A percentile compares a stretch with the other conserved stretches of the same genome.
Evolutionary conservation across 345 rosid genomes (phyloP).

Genomic region (Brassica juncea): DNA sequence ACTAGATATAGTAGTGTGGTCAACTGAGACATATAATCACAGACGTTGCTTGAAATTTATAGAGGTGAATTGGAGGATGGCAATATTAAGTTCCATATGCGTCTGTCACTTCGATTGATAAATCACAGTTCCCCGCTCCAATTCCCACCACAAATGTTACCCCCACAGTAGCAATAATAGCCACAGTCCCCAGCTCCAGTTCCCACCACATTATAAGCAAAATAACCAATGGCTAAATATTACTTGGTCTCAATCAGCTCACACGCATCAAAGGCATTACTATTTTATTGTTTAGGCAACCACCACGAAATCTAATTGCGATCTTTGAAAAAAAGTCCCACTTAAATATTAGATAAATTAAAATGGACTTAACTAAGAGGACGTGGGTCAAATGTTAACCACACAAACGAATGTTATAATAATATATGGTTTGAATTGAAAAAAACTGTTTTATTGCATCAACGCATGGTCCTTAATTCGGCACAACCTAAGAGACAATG

Average conservation of each 20-base stretch:
- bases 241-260: constrained; percentile 12
- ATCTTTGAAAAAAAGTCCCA: background rate
- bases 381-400: constrained; percentile 37
- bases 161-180: background rate
- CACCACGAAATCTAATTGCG: constrained; percentile 24
- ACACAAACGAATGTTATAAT: constrained; percentile 25
- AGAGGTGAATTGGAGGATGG: background rate
- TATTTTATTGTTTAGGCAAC: constrained; percentile 15
- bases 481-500: constrained; percentile 29
- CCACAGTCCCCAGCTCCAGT: background rate
- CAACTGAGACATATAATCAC: background rate
- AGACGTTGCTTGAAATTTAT: background rate
- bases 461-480: constrained; percentile 35
- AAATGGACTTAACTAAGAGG: background rate
- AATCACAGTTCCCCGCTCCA: background rate
- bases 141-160: background rate
- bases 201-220: background rate
- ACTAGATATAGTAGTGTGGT: background rate
- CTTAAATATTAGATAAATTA: constrained; percentile 3
- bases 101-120: background rate
- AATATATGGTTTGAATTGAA: background rate
- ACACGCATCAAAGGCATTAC: constrained; percentile 17
- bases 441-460: constrained; percentile 11
- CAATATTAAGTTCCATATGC: background rate
- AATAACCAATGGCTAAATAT: constrained; percentile 23